Percentiles rank a stretch among this genome's conserved stretches.
phyloP scores from a whole-genome alignment of 108 stramenopile species.

The Ochromonas danica region DNA sequence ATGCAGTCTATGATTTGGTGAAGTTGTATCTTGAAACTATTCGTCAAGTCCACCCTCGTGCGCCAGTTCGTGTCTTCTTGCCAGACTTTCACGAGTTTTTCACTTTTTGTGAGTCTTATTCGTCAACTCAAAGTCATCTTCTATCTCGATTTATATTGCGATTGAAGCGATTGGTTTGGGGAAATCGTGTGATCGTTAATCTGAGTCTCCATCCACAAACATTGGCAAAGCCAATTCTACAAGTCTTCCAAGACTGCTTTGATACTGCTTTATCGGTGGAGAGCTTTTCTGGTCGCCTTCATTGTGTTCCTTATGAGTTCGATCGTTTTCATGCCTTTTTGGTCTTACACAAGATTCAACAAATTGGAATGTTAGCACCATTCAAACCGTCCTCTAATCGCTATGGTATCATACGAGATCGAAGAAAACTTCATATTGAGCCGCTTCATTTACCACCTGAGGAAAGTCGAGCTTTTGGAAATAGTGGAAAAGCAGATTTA shows the following conservation, averaged over 20 bases:
- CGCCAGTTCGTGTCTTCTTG: neutral
- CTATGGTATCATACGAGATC: constrained; percentile 20
- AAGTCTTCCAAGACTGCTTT: no score
- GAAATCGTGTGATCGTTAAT: neutral
- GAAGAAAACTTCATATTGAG: constrained; percentile 30
- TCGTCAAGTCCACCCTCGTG: neutral
- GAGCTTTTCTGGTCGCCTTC: constrained; percentile 5
- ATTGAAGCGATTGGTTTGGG: neutral
- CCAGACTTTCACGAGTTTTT: neutral
- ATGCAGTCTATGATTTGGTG: neutral
- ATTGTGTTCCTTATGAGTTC: constrained; percentile 6
- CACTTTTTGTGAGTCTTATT: no score
- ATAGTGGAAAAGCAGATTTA: no score
- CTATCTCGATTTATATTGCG: neutral
- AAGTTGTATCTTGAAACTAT: neutral
- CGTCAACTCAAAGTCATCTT: no score
- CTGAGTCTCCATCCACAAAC: neutral
- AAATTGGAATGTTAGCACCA: neutral
- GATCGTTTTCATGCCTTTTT: constrained; percentile 16
- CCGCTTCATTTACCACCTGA: constrained; percentile 33
- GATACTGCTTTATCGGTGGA: constrained; percentile 7
- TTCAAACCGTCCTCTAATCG: neutral
- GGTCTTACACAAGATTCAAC: neutral
- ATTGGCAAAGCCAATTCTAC: no score
- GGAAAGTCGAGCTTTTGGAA: constrained; percentile 29